Evolutionary conservation across 371 early-diverging fungal species (phyloP), one percentile per base, ranked within the genome.

Genomic region (Actinomucor elegans): DNA sequence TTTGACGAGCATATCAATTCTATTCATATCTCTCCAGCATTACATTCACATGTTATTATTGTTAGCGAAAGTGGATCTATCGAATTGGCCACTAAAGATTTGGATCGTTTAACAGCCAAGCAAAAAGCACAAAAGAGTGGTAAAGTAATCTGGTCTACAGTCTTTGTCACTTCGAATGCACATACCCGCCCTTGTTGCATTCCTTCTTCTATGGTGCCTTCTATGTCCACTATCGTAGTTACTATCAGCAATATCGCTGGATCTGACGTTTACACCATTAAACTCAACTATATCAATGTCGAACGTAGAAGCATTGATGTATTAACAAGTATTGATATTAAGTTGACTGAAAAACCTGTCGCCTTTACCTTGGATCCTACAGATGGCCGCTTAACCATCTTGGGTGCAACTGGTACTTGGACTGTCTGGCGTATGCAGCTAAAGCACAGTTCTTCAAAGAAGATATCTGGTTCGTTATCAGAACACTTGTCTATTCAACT

Each of bases 31-130:
- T 78, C 84, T 17, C 52, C 79, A 12, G 40, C 73, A n/a, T 64
- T 81, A 20, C 68, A 67, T 14, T 71, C 74, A 15, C 71, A 80
- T 44, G 66, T 79, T 20, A 57, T 84, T 21, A 59, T 84, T 28
- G 66, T 78, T 23, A 73, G 80, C 48, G 66, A 67, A 21, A 75
- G 71, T 48, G 81, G 80, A 28, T 78, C 81, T 5, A 64, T 84
- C 17, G 59, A 73, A 24, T 59, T 84, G 36, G 71, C 73, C 26
- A 71, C 75, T 14, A 74, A 75, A 46, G 84, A 81, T 41, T 61
- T 84, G 48, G 75, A 75, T 51, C 68, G 79, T 34, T 62, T 74
- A 2, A 67, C 71, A 34, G 69, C 69, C 8, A 73, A 70, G 23
- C 68, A 48, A 51, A 68, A 65, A 40, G 59, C 48, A 29, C 34